These are phyloP conservation scores for Ophiostoma quercus DNA, from an alignment of 2,329 filamentous ascomycete species.

Conservation along the genomic window DNA sequence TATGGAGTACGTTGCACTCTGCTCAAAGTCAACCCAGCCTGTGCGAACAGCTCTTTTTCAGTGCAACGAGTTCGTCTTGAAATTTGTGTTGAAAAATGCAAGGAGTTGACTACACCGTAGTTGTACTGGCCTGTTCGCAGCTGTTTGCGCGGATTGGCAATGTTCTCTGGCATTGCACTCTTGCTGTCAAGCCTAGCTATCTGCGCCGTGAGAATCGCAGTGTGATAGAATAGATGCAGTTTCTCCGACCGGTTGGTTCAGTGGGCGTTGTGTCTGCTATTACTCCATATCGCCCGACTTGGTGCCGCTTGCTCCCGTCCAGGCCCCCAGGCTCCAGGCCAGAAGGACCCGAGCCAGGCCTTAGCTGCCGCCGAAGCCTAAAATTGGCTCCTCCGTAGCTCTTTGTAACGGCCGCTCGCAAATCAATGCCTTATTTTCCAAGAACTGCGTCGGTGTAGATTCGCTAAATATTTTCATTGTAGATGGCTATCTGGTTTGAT, in stretches of 20 bases:
- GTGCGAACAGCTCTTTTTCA: too few species aligned
- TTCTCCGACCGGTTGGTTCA: neutral
- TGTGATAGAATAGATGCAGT: too few species aligned
- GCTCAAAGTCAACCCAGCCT: too few species aligned
- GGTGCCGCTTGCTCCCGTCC: constrained; percentile 4
- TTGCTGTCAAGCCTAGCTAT: too few species aligned
- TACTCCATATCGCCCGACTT: constrained; percentile 5
- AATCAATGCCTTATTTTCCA: neutral
- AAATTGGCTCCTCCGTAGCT: neutral
- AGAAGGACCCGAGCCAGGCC: neutral
- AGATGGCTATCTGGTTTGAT: neutral
- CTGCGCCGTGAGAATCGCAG: too few species aligned
- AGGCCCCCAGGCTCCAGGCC: neutral
- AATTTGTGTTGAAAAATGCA: too few species aligned
- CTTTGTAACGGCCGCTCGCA: neutral
- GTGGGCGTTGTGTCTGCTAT: neutral
- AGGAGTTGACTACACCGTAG: too few species aligned
- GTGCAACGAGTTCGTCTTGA: too few species aligned
- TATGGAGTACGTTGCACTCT: neutral
- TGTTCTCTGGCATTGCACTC: too few species aligned
- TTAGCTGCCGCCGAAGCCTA: neutral
- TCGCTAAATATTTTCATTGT: neutral
- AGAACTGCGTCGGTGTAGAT: neutral
- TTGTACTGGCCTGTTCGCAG: too few species aligned
- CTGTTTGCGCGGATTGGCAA: too few species aligned